phyloP scores from a whole-genome alignment of 2,329 filamentous ascomycete genomes.

The Cryphonectria japonica region DNA sequence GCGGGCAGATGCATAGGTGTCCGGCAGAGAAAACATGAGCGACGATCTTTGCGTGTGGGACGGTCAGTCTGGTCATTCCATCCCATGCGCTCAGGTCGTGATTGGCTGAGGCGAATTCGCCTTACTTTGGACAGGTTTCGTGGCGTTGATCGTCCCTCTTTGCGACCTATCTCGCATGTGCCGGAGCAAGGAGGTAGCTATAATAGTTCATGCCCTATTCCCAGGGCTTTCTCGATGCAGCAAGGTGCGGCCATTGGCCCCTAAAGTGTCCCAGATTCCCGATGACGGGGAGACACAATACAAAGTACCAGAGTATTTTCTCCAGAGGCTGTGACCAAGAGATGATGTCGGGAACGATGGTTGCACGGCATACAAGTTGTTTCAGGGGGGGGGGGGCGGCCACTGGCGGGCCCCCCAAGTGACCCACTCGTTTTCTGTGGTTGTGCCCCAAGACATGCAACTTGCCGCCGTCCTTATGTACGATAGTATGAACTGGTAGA shows the following conservation, averaged over 20 bases:
- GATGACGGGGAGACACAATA: no score
- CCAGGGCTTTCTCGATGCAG: background rate
- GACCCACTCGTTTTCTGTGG: background rate
- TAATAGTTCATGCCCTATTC: background rate
- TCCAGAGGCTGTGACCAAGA: background rate
- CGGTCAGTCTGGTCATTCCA: conserved; percentile 12
- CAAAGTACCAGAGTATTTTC: no score
- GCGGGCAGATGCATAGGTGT: conserved; percentile 20
- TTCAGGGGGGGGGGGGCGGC: conserved; percentile 4
- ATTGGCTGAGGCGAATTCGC: conserved; percentile 26
- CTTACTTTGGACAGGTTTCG: conserved; percentile 27
- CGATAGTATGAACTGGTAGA: background rate
- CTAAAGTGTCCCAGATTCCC: background rate
- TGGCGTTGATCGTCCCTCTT: conserved; percentile 23
- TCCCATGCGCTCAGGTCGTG: conserved; percentile 11
- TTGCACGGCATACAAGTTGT: conserved; percentile 1
- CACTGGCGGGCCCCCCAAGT: background rate
- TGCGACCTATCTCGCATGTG: conserved; percentile 1
- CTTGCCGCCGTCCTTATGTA: background rate
- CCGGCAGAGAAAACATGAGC: conserved; percentile 22
- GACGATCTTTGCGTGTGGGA: conserved; percentile 21
- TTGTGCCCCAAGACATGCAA: background rate
- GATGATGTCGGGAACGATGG: conserved; percentile 8
- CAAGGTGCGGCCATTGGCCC: background rate
- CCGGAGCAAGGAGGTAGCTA: background rate